phyloP scores from a whole-genome alignment of 352 stramenopile species.

The Phytophthora multivora region DNA sequence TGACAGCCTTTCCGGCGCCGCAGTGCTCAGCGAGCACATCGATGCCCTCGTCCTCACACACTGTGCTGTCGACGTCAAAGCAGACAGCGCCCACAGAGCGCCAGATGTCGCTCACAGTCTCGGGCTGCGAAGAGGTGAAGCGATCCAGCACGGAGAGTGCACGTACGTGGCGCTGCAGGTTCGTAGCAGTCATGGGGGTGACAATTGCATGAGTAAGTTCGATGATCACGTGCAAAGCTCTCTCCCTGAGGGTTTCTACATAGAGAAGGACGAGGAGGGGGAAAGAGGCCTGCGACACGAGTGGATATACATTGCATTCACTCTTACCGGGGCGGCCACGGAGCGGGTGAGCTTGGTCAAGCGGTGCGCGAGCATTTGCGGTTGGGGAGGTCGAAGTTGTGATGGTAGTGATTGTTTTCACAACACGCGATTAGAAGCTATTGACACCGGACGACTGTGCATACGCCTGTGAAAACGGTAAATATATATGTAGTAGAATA shows the following conservation, averaged over 20 bases:
- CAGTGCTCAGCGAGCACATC: constrained; percentile 97
- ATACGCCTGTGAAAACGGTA: background rate
- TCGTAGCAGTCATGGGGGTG: constrained; percentile 7
- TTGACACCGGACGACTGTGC: background rate
- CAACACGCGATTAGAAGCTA: constrained; percentile 5
- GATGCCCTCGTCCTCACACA: constrained; percentile 98
- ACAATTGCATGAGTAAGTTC: constrained; percentile 13
- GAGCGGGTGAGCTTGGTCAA: constrained; percentile 30
- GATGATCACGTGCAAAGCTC: background rate
- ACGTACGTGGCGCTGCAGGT: constrained; percentile 16
- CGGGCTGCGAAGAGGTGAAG: constrained; percentile 30
- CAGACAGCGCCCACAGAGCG: constrained; percentile 77
- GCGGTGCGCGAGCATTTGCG: constrained; percentile 28
- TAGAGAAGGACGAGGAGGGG: background rate
- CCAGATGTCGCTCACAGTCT: constrained; percentile 56
- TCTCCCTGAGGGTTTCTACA: background rate
- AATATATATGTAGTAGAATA: background rate
- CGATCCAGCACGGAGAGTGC: constrained; percentile 27
- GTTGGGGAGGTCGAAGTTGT: constrained; percentile 18
- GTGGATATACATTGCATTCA: background rate
- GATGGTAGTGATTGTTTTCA: constrained; percentile 9
- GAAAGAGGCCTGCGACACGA: no score
- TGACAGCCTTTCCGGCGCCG: constrained; percentile 93
- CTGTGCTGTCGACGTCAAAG: constrained; percentile 98
- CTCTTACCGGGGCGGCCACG: constrained; percentile 25